Conservation (phyloP, 176 grass and related monocot genomes). For the Areca catechu region DNA sequence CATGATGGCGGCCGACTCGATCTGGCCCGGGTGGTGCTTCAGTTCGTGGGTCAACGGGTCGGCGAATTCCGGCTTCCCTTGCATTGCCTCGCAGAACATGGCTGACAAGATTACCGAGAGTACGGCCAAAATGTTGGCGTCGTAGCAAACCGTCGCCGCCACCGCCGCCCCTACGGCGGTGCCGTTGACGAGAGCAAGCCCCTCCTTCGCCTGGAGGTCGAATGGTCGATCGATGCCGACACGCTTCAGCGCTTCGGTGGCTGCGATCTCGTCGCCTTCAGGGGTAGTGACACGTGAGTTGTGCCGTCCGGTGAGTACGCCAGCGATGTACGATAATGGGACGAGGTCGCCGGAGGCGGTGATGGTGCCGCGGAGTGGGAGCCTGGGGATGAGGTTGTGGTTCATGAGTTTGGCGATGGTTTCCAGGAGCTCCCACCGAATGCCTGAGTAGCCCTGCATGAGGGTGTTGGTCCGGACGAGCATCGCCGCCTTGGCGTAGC, state of each 20-base stretch:
- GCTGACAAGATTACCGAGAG: slow-evolving; percentile 18
- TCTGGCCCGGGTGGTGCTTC: slow-evolving; percentile 19
- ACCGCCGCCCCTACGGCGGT: slow-evolving; percentile 15
- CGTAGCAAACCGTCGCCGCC: slow-evolving; percentile 19
- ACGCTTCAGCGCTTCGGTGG: slow-evolving; percentile 9
- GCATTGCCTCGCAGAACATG: slow-evolving; percentile 25
- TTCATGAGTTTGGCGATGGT: slow-evolving; percentile 15
- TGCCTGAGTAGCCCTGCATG: slow-evolving; percentile 21
- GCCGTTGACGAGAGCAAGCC: slow-evolving; percentile 14
- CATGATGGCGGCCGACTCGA: slow-evolving; percentile 21
- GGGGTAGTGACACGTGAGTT: slow-evolving; percentile 3
- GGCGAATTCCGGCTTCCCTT: slow-evolving; percentile 17
- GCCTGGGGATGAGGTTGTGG: slow-evolving; percentile 7
- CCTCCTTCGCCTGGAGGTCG: slow-evolving; percentile 14
- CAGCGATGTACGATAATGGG: slow-evolving; percentile 18
- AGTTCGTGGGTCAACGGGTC: slow-evolving; percentile 21
- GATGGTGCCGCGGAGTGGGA: slow-evolving; percentile 13
- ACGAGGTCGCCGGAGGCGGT: slow-evolving; percentile 21
- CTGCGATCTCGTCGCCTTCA: slow-evolving; percentile 11
- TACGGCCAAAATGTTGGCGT: slow-evolving; percentile 9
- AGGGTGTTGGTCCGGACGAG: slow-evolving; percentile 15
- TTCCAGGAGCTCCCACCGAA: slow-evolving; percentile 18
- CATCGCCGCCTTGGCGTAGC: slow-evolving; percentile 15
- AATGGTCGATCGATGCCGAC: slow-evolving; percentile 1
- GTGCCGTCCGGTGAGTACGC: slow-evolving; percentile 13